Conservation (phyloP, 2,329 filamentous ascomycete species). For the Botrytis squamosa region DNA sequence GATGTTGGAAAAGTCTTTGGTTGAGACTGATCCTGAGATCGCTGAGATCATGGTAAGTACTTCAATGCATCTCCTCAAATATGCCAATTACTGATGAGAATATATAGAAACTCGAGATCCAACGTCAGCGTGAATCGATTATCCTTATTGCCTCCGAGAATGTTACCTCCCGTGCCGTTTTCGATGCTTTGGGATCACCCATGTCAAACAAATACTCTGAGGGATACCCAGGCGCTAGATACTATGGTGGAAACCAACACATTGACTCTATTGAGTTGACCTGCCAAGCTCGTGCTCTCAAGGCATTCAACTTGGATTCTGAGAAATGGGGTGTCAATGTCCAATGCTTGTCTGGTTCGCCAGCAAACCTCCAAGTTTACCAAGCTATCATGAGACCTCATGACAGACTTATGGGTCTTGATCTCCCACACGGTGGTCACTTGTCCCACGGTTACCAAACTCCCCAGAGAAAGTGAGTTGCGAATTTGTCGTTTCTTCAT, state of each 20-base stretch:
- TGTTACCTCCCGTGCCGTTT: constrained; percentile 96
- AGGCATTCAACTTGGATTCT: constrained; percentile 82
- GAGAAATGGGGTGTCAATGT: constrained; percentile 99
- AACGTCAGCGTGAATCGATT: constrained; percentile 97
- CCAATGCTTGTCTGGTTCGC: constrained; percentile 87
- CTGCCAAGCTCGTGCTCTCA: constrained; percentile 90
- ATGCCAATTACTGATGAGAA: constrained; percentile 23
- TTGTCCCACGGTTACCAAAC: constrained; percentile 98
- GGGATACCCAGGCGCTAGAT: constrained; percentile 95
- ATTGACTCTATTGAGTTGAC: constrained; percentile 95
- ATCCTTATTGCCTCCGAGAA: constrained; percentile 99
- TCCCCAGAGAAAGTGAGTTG: constrained; percentile 76
- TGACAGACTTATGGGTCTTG: constrained; percentile 95
- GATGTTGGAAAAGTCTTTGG: constrained; percentile 94
- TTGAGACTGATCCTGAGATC: constrained; percentile 91
- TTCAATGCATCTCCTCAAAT: background rate
- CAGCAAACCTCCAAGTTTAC: constrained; percentile 97
- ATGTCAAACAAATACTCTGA: constrained; percentile 99
- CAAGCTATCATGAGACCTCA: constrained; percentile 95
- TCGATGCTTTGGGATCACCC: constrained; percentile 90
- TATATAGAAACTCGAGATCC: constrained; percentile 78
- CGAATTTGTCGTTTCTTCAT: background rate
- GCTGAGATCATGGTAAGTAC: constrained; percentile 87
- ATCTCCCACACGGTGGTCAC: constrained; percentile 94
- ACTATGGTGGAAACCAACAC: constrained; percentile 99